Evolutionary conservation across 2,329 filamentous ascomycete species (phyloP).

Genomic region (Aspergillus aculeatus): DNA sequence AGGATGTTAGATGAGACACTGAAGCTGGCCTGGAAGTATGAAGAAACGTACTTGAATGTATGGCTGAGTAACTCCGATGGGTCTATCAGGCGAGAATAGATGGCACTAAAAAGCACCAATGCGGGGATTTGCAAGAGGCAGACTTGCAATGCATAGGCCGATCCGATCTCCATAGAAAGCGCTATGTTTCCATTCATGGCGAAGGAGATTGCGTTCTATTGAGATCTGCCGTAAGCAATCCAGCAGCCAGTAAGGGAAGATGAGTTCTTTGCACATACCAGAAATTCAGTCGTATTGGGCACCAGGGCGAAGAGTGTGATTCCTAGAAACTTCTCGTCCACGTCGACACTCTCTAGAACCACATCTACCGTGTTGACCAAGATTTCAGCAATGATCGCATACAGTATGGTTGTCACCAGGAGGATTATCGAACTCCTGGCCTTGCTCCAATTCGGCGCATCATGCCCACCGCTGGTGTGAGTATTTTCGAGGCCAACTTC

Average conservation of each 20-base stretch:
- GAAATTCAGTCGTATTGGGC: constrained; percentile 95
- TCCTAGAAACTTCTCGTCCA: constrained; percentile 96
- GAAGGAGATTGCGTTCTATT: constrained; percentile 92
- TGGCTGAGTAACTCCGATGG: constrained; percentile 51
- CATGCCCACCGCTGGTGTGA: constrained; percentile 69
- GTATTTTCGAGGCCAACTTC: constrained; percentile 47
- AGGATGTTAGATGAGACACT: constrained; percentile 16
- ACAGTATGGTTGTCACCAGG: constrained; percentile 82
- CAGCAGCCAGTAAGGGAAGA: too few species aligned
- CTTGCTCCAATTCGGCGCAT: constrained; percentile 97
- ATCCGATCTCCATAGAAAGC: constrained; percentile 97
- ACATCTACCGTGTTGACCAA: constrained; percentile 95
- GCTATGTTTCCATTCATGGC: constrained; percentile 99
- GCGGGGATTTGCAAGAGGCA: constrained; percentile 92
- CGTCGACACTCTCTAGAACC: constrained; percentile 83
- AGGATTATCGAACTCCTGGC: constrained; percentile 87
- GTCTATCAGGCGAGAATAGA: constrained; percentile 62
- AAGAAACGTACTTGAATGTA: constrained; percentile 52
- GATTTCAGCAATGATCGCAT: constrained; percentile 97
- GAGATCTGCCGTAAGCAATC: background rate
- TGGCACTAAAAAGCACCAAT: constrained; percentile 83
- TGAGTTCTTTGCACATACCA: constrained; percentile 59
- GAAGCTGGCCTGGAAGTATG: background rate
- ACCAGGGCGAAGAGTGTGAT: constrained; percentile 96
- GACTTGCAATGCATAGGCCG: constrained; percentile 93